A percentile compares a stretch with the other conserved stretches of the same genome.
Evolutionary conservation across 345 rosid genomes (phyloP).

Genomic region (Pseudoturritis turrita): DNA sequence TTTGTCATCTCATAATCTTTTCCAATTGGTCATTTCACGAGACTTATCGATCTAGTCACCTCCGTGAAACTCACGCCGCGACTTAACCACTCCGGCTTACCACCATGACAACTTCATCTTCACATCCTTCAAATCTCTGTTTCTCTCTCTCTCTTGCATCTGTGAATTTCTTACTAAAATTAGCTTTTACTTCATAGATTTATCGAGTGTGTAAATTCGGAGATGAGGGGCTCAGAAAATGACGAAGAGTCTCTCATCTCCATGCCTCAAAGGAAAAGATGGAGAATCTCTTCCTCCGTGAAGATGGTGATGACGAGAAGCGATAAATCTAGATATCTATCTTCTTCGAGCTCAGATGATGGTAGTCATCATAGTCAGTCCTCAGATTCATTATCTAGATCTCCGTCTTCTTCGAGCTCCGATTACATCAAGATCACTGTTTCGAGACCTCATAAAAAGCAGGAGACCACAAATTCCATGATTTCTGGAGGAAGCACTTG

Average conservation of each 20-base stretch:
- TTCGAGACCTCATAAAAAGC: constrained; percentile 82
- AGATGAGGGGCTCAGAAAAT: constrained; percentile 90
- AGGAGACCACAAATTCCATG: constrained; percentile 58
- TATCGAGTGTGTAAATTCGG: not conserved
- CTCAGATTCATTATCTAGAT: constrained; percentile 44
- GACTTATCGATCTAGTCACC: constrained; percentile 1
- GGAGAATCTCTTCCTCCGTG: constrained; percentile 63
- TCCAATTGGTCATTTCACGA: constrained; percentile 11
- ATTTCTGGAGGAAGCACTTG: constrained; percentile 73
- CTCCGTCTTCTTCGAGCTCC: constrained; percentile 50
- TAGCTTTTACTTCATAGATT: not conserved
- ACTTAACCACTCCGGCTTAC: not conserved
- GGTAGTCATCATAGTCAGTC: constrained; percentile 37
- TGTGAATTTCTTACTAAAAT: not conserved
- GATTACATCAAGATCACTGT: constrained; percentile 76
- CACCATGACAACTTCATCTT: not conserved
- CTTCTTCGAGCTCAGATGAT: constrained; percentile 63
- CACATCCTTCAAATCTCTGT: not conserved
- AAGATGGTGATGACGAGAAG: constrained; percentile 26
- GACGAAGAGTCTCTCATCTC: constrained; percentile 48
- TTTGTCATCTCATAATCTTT: too few relatives aligned
- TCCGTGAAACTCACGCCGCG: constrained; percentile 15
- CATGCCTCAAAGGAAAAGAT: constrained; percentile 55
- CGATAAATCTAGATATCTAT: constrained; percentile 52
- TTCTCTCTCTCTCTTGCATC: not conserved